phyloP scores from a whole-genome alignment of 202 grass and related monocot species.

The Panicum hallii region DNA sequence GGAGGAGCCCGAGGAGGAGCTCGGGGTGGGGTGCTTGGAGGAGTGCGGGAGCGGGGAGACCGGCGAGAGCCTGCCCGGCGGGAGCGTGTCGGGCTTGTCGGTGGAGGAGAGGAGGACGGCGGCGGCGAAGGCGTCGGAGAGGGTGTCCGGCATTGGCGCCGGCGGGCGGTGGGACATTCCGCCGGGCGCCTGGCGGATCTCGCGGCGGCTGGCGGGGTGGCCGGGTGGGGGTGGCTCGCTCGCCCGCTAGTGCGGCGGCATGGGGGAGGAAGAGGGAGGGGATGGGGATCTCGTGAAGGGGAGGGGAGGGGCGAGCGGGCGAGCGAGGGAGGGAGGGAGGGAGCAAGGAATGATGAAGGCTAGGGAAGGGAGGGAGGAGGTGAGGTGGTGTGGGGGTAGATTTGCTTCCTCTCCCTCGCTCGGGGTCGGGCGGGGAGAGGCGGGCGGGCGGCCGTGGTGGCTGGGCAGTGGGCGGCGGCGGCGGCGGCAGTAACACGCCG shows the following conservation, averaged over 20 bases:
- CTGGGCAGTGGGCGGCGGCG: not conserved
- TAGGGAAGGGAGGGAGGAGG: not conserved
- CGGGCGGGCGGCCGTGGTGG: not conserved
- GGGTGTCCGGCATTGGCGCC: constrained; percentile 59
- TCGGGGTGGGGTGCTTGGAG: constrained; percentile 58
- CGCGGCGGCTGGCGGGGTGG: not conserved
- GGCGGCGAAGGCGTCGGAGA: constrained; percentile 67
- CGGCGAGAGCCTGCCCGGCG: constrained; percentile 60
- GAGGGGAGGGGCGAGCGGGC: constrained; percentile 12
- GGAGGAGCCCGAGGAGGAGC: constrained; percentile 79
- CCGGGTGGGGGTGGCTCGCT: not conserved
- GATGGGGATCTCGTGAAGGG: constrained; percentile 65
- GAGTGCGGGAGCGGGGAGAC: constrained; percentile 71
- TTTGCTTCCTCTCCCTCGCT: constrained; percentile 25
- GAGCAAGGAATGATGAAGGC: constrained; percentile 64
- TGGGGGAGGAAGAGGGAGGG: constrained; percentile 32
- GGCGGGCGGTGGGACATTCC: constrained; percentile 61
- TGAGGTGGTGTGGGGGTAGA: constrained; percentile 43
- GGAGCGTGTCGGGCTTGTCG: constrained; percentile 87
- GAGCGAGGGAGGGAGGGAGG: not conserved
- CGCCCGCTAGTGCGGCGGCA: constrained; percentile 46
- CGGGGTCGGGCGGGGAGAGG: too few relatives aligned
- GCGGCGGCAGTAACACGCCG: constrained; percentile 7
- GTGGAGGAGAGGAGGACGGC: constrained; percentile 71
- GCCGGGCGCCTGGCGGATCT: constrained; percentile 40